These are phyloP conservation scores for Trametes maxima DNA, from an alignment of 768 basidiomycete species.

Conservation along the genomic window DNA sequence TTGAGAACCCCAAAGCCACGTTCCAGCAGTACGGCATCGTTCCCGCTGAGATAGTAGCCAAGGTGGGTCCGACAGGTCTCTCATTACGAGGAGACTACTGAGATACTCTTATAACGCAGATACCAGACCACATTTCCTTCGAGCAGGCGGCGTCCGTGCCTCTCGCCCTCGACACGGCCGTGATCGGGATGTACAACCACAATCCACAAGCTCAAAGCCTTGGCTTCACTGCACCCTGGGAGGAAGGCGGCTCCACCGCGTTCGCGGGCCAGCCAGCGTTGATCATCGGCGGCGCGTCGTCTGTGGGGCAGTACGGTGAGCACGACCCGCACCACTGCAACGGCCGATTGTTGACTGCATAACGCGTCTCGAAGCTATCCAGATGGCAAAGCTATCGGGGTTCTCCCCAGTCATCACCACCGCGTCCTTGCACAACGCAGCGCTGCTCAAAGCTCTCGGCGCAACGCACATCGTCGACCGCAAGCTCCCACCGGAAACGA, in stretches of 20 bases:
- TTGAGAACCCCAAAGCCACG: background rate
- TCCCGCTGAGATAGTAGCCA: slow-evolving; percentile 29
- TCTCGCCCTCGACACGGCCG: slow-evolving; percentile 33
- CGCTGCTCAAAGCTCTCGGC: slow-evolving; percentile 24
- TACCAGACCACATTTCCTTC: slow-evolving; percentile 34
- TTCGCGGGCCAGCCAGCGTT: slow-evolving; percentile 27
- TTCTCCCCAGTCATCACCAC: slow-evolving; percentile 16
- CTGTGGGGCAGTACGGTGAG: slow-evolving; percentile 36
- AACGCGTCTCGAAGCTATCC: slow-evolving; percentile 28
- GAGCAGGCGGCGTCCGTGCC: slow-evolving; percentile 37
- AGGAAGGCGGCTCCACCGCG: slow-evolving; percentile 8
- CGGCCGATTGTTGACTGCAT: no score
- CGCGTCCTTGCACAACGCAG: slow-evolving; percentile 28
- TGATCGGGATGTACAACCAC: slow-evolving; percentile 32
- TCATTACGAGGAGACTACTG: slow-evolving; percentile 16
- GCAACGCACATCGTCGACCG: slow-evolving; percentile 33
- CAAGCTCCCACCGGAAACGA: slow-evolving; percentile 4
- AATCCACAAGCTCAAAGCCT: slow-evolving; percentile 14
- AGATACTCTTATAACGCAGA: slow-evolving; percentile 28
- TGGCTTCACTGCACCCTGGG: slow-evolving; percentile 14
- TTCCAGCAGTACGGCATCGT: slow-evolving; percentile 34
- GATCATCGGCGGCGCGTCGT: slow-evolving; percentile 33
- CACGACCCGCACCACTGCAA: background rate
- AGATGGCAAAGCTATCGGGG: slow-evolving; percentile 24
- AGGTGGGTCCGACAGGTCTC: slow-evolving; percentile 15